phyloP scores from a whole-genome alignment of 2,329 filamentous ascomycete species.

The Cercospora nicotianae region DNA sequence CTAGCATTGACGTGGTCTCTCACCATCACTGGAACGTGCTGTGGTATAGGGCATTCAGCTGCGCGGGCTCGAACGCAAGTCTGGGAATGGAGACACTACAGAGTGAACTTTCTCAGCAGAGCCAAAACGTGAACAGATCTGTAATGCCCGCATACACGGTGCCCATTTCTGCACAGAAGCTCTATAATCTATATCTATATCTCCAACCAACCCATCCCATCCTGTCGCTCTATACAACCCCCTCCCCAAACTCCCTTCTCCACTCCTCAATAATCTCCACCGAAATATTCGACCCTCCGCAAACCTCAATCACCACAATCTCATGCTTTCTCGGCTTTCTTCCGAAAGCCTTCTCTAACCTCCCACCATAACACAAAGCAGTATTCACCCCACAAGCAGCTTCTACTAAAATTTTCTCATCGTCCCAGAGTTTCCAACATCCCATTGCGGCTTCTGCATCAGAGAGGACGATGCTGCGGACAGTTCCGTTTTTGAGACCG shows the following conservation, averaged over 20 bases:
- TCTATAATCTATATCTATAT: too few species aligned
- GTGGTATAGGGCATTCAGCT: too few species aligned
- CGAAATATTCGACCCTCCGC: conserved; percentile 62
- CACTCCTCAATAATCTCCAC: conserved; percentile 52
- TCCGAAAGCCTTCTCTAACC: conserved; percentile 58
- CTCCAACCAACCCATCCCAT: neutral
- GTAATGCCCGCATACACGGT: too few species aligned
- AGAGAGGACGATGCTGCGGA: conserved; percentile 63
- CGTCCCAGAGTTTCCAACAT: conserved; percentile 74
- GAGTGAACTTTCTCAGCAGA: too few species aligned
- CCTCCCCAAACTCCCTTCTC: conserved; percentile 39
- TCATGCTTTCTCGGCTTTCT: conserved; percentile 46
- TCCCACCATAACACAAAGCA: conserved; percentile 64
- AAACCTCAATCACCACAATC: conserved; percentile 79
- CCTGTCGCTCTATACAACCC: neutral
- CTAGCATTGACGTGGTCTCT: too few species aligned
- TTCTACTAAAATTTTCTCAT: conserved; percentile 79
- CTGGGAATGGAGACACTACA: too few species aligned
- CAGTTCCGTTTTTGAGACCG: conserved; percentile 43
- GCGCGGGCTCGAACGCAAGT: too few species aligned
- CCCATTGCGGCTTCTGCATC: conserved; percentile 80
- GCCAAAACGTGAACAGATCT: too few species aligned
- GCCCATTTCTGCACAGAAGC: too few species aligned
- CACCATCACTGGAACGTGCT: too few species aligned
- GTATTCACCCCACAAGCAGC: conserved; percentile 80